phyloP scores from a whole-genome alignment of 345 rosid species.

The Gossypium ekmanianum region DNA sequence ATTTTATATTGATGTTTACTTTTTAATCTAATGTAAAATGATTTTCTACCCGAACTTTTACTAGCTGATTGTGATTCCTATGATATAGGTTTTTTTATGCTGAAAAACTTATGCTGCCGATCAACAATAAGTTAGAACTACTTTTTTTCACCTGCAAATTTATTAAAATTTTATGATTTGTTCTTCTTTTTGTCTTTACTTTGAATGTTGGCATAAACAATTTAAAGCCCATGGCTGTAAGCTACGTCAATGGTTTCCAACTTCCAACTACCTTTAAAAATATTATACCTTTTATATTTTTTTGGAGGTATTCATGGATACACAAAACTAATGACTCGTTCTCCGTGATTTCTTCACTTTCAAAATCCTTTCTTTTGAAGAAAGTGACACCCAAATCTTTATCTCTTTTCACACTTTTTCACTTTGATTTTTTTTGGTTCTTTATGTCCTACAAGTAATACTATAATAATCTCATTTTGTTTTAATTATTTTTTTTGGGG shows the following conservation, averaged over 20 bases:
- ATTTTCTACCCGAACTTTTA: too few species aligned
- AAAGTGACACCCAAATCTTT: conserved; percentile 5
- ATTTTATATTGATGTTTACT: too few species aligned
- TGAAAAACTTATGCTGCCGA: not conserved
- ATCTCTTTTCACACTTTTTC: conserved; percentile 20
- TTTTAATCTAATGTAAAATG: too few species aligned
- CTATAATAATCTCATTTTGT: not conserved
- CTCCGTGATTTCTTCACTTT: conserved; percentile 5
- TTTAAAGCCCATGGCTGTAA: not conserved
- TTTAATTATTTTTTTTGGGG: not conserved
- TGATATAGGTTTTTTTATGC: not conserved
- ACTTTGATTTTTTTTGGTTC: not conserved
- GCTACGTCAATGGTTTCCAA: conserved; percentile 9
- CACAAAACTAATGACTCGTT: not conserved
- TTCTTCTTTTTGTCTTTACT: not conserved
- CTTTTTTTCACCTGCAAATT: not conserved
- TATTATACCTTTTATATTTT: not conserved
- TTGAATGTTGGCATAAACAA: not conserved
- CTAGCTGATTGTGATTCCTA: too few species aligned
- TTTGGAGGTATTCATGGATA: not conserved
- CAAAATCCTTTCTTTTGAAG: not conserved
- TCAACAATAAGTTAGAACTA: not conserved
- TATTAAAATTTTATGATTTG: not conserved
- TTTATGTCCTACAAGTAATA: not conserved
- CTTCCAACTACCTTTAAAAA: not conserved